These are phyloP conservation scores for Apiotrichum sp. DNA, from an alignment of 1,284 basidiomycete species.

Conservation along the genomic window DNA sequence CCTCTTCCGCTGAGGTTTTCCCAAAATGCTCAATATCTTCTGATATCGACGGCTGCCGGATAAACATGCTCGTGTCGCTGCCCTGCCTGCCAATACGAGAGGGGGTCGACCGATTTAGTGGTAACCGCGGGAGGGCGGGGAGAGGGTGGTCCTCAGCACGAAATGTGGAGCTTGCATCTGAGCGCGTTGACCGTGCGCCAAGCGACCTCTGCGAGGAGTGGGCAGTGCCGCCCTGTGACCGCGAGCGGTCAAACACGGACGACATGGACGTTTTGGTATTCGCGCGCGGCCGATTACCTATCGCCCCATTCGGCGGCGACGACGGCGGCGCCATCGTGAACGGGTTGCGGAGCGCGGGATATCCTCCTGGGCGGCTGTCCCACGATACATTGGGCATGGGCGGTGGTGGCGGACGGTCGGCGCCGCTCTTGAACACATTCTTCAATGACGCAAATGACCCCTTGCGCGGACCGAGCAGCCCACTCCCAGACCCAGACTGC, in stretches of 20 bases:
- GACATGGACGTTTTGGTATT: conserved; percentile 14
- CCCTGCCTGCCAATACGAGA: conserved; percentile 33
- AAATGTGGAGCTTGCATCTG: conserved; percentile 36
- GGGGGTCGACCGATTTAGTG: conserved; percentile 25
- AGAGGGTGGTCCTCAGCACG: conserved; percentile 35
- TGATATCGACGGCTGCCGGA: conserved; percentile 27
- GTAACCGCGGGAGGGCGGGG: conserved; percentile 37
- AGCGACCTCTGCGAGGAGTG: conserved; percentile 32
- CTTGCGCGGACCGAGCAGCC: conserved; percentile 55
- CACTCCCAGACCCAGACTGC: conserved; percentile 8
- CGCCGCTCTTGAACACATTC: conserved; percentile 67
- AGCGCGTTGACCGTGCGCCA: conserved; percentile 34
- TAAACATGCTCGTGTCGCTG: conserved; percentile 37
- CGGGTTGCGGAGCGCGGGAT: conserved; percentile 43
- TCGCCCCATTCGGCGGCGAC: conserved; percentile 20
- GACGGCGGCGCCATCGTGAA: conserved; percentile 30
- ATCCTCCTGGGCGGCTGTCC: conserved; percentile 24
- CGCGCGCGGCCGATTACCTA: conserved; percentile 6
- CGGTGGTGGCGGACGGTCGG: conserved; percentile 15
- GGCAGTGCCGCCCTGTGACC: conserved; percentile 26
- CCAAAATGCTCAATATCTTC: conserved; percentile 28
- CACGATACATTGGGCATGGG: conserved; percentile 32
- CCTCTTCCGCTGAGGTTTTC: conserved; percentile 72
- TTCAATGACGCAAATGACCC: conserved; percentile 75
- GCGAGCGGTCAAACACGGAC: conserved; percentile 22